Base-by-base conservation (phyloP, 805 yeast genomes). In the Yamadazyma olivae region DNA sequence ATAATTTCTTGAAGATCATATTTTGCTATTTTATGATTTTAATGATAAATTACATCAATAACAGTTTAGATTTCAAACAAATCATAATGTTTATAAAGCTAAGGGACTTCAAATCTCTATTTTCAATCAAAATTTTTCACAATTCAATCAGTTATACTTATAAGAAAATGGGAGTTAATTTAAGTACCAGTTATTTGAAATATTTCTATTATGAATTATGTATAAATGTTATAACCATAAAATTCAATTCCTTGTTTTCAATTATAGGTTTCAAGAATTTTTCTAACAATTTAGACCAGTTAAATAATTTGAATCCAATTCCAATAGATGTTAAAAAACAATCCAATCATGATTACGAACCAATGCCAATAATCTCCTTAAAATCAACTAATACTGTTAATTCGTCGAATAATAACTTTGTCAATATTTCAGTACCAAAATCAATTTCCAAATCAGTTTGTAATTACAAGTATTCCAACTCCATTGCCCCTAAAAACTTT, bases 231-330 rank as follows among this genome's bases (percentile, higher is more conserved):
- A 40, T 44, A 5, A 27, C 37, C 3, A 30, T 41, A 17, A 41
- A 41, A 23, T 41, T 39, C 17, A 36, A 41, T 24, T 43, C 49
- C 1, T 18, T 44, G 23, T 39, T 41, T 31, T 37, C 44, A 9
- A 27, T 37, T 1, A 26, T 41, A 15, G 46, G 45, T 7, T 38
- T 44, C 13, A 44, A 44, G 18, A 39, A 30, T 15, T 16, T 39
- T 13, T 41, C 44, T n/a, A 41, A 39, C 18, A 44, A 44, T 30
- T 24, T 44, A 3, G 49, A 44, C 29, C 49, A 39, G 16, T 29
- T 44, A 20, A 41, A 39, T 27, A 33, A 34, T 14, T 27, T 44
- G 15, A 39, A 28, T 27, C 32, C 33, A 18, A 37, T 44, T 12
- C 44, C 49, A 4, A 29, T 44, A 5, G 44, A 36, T 36, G 41